A percentile compares a stretch with the other conserved stretches of the same genome.
Evolutionary conservation across 345 rosid species (phyloP).

Genomic region (Citrus sp.): DNA sequence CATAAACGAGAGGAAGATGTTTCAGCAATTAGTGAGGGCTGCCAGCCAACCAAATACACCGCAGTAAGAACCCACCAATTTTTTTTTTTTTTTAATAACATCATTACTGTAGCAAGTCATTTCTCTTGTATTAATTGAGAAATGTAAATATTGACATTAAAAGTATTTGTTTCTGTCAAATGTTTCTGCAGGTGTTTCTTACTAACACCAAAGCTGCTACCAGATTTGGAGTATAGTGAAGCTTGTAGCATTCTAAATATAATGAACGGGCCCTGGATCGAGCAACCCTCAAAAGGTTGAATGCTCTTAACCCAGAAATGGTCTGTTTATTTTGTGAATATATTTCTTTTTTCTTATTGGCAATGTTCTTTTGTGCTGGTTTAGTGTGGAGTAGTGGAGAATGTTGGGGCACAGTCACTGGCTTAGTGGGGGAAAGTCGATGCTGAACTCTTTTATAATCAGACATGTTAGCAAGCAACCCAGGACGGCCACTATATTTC

Average conservation of each 20-base stretch:
- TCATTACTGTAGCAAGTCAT: neutral
- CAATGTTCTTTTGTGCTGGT: slow-evolving; percentile 10
- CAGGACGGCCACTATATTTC: neutral
- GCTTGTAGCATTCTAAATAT: slow-evolving; percentile 89
- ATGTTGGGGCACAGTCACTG: slow-evolving; percentile 54
- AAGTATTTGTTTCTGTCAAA: neutral
- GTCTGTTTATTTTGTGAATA: neutral
- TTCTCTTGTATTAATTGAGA: neutral
- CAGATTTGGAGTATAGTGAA: slow-evolving; percentile 84
- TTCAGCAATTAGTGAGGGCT: slow-evolving; percentile 94
- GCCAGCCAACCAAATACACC: slow-evolving; percentile 94
- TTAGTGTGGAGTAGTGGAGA: slow-evolving; percentile 76
- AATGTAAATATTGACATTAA: neutral
- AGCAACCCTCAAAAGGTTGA: slow-evolving; percentile 71
- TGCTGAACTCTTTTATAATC: neutral
- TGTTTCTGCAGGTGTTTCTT: slow-evolving; percentile 68
- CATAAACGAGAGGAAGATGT: slow-evolving; percentile 93
- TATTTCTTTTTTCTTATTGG: neutral
- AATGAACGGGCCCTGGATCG: slow-evolving; percentile 97
- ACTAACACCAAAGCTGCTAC: slow-evolving; percentile 83
- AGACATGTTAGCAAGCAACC: neutral
- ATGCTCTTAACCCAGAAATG: neutral
- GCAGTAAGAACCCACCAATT: slow-evolving; percentile 48
- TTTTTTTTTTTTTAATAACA: too few relatives aligned
- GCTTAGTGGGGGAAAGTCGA: slow-evolving; percentile 29